phyloP scores from a whole-genome alignment of 2,329 filamentous ascomycete genomes.

The Amesomyces nigricolor region DNA sequence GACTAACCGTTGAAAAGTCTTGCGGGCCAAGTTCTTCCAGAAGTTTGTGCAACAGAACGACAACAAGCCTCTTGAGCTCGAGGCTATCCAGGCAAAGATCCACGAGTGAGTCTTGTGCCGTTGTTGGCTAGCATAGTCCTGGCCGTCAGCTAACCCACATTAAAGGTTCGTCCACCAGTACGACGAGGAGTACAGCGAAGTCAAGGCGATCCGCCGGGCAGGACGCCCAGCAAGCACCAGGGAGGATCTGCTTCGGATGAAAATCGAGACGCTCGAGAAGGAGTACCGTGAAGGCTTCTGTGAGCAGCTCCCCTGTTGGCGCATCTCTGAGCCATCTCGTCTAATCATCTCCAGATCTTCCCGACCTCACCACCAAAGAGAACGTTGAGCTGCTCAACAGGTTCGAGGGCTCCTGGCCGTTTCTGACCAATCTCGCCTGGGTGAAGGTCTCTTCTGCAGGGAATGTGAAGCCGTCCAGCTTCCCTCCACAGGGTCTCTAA shows the following conservation, averaged over 20 bases:
- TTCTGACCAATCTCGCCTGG: constrained; percentile 70
- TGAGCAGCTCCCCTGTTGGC: constrained; percentile 36
- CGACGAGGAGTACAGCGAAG: constrained; percentile 61
- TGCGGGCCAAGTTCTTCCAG: constrained; percentile 67
- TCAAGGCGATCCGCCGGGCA: constrained; percentile 66
- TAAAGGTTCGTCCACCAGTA: constrained; percentile 59
- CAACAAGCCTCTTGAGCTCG: constrained; percentile 45
- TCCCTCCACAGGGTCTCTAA: constrained; percentile 56
- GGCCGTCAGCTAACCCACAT: constrained; percentile 17
- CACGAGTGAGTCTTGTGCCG: constrained; percentile 45
- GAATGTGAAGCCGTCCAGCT: constrained; percentile 61
- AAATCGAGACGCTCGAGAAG: constrained; percentile 63
- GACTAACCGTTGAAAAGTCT: constrained; percentile 42
- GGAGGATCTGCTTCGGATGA: constrained; percentile 71
- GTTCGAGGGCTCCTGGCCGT: constrained; percentile 83
- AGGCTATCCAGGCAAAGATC: constrained; percentile 57
- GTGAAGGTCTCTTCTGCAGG: constrained; percentile 65
- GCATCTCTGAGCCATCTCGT: not conserved
- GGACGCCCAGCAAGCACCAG: constrained; percentile 72
- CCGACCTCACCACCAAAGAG: constrained; percentile 64
- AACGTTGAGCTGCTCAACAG: constrained; percentile 60
- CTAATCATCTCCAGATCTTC: constrained; percentile 48
- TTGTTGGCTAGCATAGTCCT: not conserved
- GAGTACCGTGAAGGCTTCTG: constrained; percentile 83
- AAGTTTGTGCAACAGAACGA: constrained; percentile 52